A percentile compares a stretch with the other conserved stretches of the same genome.
Conservation (phyloP, 768 basidiomycete genomes). For the Crassisporium funariophilum region DNA sequence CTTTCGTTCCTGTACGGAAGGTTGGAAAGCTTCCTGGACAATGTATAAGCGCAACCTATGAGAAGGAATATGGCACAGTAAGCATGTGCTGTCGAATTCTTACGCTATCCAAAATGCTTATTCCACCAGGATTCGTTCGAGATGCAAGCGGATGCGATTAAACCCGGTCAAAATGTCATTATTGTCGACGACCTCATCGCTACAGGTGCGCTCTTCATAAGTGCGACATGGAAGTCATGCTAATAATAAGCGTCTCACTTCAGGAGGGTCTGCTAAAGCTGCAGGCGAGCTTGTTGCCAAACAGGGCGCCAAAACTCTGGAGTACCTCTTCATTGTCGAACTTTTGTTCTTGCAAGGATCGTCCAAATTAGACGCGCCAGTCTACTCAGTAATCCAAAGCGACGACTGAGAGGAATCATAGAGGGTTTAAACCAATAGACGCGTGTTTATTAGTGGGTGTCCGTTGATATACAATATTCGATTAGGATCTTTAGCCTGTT, state of each 20-base stretch:
- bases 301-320: slow-evolving; percentile 81
- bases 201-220: slow-evolving; percentile 63
- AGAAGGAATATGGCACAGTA: slow-evolving; percentile 93
- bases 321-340: slow-evolving; percentile 95
- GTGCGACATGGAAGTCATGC: not conserved
- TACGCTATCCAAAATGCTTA: not conserved
- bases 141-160: slow-evolving; percentile 88
- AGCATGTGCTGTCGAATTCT: too few relatives aligned
- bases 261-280: slow-evolving; percentile 92
- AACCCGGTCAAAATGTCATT: slow-evolving; percentile 80
- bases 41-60: slow-evolving; percentile 72
- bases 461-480: slow-evolving; percentile 77
- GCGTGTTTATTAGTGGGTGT: slow-evolving; percentile 75
- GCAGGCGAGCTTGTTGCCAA: slow-evolving; percentile 87
- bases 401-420: slow-evolving; percentile 48
- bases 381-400: slow-evolving; percentile 85
- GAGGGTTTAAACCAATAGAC: slow-evolving; percentile 54
- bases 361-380: slow-evolving; percentile 80
- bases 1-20: slow-evolving; percentile 96
- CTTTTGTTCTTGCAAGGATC: slow-evolving; percentile 73
- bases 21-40: slow-evolving; percentile 92
- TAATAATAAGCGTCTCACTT: not conserved
- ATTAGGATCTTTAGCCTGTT: slow-evolving; percentile 35
- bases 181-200: slow-evolving; percentile 96
- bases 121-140: slow-evolving; percentile 82